A percentile compares a stretch with the other conserved stretches of the same genome.
Evolutionary conservation across 768 basidiomycete species (phyloP).

Genomic region (Pleurotus platypus): DNA sequence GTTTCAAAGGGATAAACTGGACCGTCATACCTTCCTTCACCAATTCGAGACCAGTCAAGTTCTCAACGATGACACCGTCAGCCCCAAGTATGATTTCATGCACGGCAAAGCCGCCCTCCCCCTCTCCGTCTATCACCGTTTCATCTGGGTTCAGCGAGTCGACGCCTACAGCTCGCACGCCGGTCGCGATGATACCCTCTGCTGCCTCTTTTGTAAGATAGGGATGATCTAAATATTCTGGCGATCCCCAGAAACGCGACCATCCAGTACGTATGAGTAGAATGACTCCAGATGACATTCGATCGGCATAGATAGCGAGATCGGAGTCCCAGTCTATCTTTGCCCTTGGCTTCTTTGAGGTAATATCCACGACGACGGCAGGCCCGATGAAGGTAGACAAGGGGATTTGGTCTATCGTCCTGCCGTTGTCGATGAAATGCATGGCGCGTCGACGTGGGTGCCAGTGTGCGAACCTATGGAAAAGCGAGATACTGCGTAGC

Average conservation of each 20-base stretch:
- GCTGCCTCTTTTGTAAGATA: conserved; percentile 57
- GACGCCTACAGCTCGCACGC: conserved; percentile 55
- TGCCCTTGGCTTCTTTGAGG: conserved; percentile 35
- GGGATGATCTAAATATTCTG: conserved; percentile 59
- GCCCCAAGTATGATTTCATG: conserved; percentile 60
- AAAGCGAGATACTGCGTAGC: conserved; percentile 49
- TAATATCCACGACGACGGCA: conserved; percentile 54
- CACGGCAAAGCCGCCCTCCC: conserved; percentile 41
- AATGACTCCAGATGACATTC: conserved; percentile 36
- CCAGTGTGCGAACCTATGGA: conserved; percentile 69
- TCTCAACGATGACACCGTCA: conserved; percentile 69
- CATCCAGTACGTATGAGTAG: conserved; percentile 68
- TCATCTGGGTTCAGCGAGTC: conserved; percentile 71
- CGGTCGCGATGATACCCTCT: conserved; percentile 39
- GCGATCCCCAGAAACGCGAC: conserved; percentile 50
- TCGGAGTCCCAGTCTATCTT: conserved; percentile 53
- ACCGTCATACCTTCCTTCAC: conserved; percentile 39
- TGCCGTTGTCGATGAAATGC: conserved; percentile 61
- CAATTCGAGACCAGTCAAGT: conserved; percentile 51
- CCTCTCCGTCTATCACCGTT: conserved; percentile 36
- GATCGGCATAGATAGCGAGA: conserved; percentile 29
- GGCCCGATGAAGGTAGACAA: conserved; percentile 51
- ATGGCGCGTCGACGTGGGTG: conserved; percentile 78
- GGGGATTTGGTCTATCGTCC: conserved; percentile 55
- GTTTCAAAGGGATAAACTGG: conserved; percentile 53